Evolutionary conservation across 768 basidiomycete genomes (phyloP), one percentile per base, ranked within the genome.

Genomic region (Suillus placidus): DNA sequence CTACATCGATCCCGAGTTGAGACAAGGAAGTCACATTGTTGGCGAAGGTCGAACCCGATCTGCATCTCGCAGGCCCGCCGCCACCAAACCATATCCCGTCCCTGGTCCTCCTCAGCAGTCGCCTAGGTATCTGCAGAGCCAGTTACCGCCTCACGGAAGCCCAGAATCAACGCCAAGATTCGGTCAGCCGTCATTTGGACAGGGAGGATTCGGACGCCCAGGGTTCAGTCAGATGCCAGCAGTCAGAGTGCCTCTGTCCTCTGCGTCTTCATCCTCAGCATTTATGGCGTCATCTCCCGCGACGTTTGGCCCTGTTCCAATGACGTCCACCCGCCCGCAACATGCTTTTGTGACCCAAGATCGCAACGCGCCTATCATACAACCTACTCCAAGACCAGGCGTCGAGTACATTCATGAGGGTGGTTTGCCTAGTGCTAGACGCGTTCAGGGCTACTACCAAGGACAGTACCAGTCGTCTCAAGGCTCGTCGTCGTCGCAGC

Each of bases 1-100:
- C 0, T 71, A 74, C 42, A 81, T 82, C 60, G 81, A 81, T 32
- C 79, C 80, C 13, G 74, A 74, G 23, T 65, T 77, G 40, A 74
- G 79, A 23, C 68, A 62, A 8, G 73, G 72, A 43, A 77, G 79
- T 18, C 78, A 82, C 60, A 64, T 76, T 26, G 81, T 79, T 20
- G 79, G 78, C 6, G 75, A 76, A 58, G 73, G 74, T 30, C 73
- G 76, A n/a, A 57, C 71, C 26, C 73, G 77, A n/a, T 64, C 74
- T 16, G n/a, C 61, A 8, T 57, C 70, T 23, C 71, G 74, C 52
- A 72, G 69, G 16, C 18, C 62, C 43, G 74, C 64, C 40, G 71
- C 56, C 38, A 73, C 69, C 9, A 70, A 65, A 62, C 80, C 77
- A 3, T 77, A 77, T 60, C 73, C 67, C 2, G 52, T 38, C 10